phyloP scores from a whole-genome alignment of 2,329 filamentous ascomycete genomes.

The Aspergillus sp. region DNA sequence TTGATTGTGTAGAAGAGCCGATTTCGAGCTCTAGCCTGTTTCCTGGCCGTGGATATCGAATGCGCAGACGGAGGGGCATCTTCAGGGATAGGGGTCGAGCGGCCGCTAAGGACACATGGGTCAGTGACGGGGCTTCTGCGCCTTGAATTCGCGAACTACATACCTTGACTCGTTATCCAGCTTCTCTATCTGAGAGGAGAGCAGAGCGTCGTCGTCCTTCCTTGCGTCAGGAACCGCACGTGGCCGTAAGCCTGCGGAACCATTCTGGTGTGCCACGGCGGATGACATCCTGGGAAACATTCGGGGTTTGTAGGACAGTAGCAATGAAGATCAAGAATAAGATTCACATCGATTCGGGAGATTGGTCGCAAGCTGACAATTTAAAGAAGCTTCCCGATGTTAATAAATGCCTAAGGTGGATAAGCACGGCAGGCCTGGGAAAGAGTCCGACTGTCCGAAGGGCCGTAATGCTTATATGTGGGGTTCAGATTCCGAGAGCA shows the following conservation, averaged over 20 bases:
- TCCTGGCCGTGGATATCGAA: constrained; percentile 81
- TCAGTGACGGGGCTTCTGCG: background rate
- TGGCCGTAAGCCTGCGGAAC: constrained; percentile 36
- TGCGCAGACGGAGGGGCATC: constrained; percentile 94
- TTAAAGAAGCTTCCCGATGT: constrained; percentile 2
- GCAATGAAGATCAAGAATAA: constrained; percentile 3
- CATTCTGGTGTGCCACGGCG: constrained; percentile 31
- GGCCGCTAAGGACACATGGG: constrained; percentile 62
- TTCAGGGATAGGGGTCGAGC: constrained; percentile 79
- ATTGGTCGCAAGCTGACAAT: background rate
- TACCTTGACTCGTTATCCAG: constrained; percentile 44
- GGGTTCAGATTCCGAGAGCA: background rate
- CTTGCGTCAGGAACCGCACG: constrained; percentile 37
- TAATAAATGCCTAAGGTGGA: constrained; percentile 14
- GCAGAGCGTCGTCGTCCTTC: constrained; percentile 32
- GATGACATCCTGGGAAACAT: constrained; percentile 35
- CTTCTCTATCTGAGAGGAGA: constrained; percentile 33
- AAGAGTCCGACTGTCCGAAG: background rate
- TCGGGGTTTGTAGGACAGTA: constrained; percentile 8
- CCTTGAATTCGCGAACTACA: background rate
- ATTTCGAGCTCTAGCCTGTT: constrained; percentile 78
- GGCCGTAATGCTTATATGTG: background rate
- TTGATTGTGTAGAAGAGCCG: constrained; percentile 92
- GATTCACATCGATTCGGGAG: constrained; percentile 11
- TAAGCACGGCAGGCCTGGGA: background rate